phyloP scores from a whole-genome alignment of 331 rosid genomes.

The Spiraea crenata region DNA sequence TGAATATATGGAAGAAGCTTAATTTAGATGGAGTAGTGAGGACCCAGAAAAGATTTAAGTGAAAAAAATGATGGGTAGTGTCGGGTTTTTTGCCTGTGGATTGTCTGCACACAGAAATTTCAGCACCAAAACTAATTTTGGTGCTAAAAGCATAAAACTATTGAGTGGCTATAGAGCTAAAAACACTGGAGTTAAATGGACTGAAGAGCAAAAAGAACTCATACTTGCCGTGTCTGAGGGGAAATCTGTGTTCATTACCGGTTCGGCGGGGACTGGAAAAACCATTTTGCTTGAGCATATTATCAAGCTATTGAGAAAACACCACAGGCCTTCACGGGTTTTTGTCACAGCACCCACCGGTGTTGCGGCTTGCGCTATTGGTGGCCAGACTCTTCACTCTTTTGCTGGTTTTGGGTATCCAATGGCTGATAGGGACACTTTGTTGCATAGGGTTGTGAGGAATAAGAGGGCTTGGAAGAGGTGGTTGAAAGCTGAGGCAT shows the following conservation, averaged over 20 bases:
- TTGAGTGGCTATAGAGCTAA: not conserved
- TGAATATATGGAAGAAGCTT: not conserved
- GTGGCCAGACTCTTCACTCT: slow-evolving; percentile 51
- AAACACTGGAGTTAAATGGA: slow-evolving; percentile 34
- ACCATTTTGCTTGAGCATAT: slow-evolving; percentile 36
- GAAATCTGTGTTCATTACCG: slow-evolving; percentile 48
- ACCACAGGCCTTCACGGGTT: slow-evolving; percentile 33
- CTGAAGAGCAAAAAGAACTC: slow-evolving; percentile 38
- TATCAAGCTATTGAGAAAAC: slow-evolving; percentile 27
- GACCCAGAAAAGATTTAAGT: slow-evolving; percentile 19
- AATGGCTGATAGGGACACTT: not conserved
- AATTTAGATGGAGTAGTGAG: not conserved
- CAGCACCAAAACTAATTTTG: slow-evolving; percentile 22
- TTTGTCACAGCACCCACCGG: slow-evolving; percentile 48
- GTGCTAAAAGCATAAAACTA: slow-evolving; percentile 17
- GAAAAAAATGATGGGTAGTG: slow-evolving; percentile 1
- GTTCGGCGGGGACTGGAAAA: slow-evolving; percentile 57
- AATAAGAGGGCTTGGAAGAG: slow-evolving; percentile 22
- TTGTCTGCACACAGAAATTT: slow-evolving; percentile 24
- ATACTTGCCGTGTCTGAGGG: slow-evolving; percentile 34
- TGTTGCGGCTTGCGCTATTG: slow-evolving; percentile 43
- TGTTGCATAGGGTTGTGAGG: slow-evolving; percentile 3
- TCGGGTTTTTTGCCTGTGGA: slow-evolving; percentile 17
- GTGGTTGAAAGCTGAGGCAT: slow-evolving; percentile 40
- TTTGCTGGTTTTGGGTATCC: slow-evolving; percentile 31